Conservation (phyloP, 768 basidiomycete species). For the Inosperma sp. region DNA sequence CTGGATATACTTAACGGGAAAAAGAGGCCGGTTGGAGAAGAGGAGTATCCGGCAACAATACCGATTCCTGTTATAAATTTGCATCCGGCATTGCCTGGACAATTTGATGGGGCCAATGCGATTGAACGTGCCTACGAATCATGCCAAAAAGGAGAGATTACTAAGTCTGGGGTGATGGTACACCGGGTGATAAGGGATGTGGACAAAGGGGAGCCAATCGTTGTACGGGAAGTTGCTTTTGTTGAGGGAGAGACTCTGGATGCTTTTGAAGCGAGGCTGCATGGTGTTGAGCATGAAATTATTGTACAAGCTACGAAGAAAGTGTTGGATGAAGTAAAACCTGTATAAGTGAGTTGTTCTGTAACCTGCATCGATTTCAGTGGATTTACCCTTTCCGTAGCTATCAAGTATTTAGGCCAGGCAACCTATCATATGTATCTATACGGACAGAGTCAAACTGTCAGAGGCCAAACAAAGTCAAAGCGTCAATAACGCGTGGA, state of each 20-base stretch:
- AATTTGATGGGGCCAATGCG: constrained; percentile 94
- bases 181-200: constrained; percentile 92
- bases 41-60: constrained; percentile 21
- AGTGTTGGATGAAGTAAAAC: constrained; percentile 53
- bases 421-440: no score
- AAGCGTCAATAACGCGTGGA: no score
- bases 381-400: no score
- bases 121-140: constrained; percentile 88
- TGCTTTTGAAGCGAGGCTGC: constrained; percentile 71
- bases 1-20: constrained; percentile 58
- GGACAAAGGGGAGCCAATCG: constrained; percentile 83
- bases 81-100: constrained; percentile 92
- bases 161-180: constrained; percentile 82
- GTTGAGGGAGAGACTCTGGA: constrained; percentile 66
- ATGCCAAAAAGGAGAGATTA: constrained; percentile 77
- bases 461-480: no score
- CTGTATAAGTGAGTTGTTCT: constrained; percentile 22
- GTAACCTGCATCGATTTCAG: no score
- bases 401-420: no score
- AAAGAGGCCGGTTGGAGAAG: constrained; percentile 31
- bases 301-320: constrained; percentile 82
- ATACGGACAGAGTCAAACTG: no score
- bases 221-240: constrained; percentile 77
- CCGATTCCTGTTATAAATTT: constrained; percentile 88
- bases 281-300: constrained; percentile 80